These are phyloP conservation scores for Coemansia sp. DNA, from an alignment of 192 early-diverging fungal genomes.

Conservation along the genomic window DNA sequence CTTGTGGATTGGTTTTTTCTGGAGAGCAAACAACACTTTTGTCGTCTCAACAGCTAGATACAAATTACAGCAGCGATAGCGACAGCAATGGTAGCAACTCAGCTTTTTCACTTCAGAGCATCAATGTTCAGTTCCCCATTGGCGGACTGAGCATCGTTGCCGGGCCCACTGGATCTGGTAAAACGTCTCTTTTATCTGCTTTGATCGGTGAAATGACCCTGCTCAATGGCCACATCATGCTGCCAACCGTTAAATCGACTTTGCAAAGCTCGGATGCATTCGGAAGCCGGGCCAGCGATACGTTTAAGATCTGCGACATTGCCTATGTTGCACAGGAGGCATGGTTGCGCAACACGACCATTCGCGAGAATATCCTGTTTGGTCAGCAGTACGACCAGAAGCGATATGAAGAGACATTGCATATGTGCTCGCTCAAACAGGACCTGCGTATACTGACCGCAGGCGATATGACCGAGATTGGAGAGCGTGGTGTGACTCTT, in stretches of 20 bases:
- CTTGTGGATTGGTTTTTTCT: not conserved
- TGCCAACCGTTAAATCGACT: constrained; percentile 32
- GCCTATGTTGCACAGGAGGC: constrained; percentile 88
- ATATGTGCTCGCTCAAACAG: constrained; percentile 77
- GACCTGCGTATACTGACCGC: constrained; percentile 83
- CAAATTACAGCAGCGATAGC: not conserved
- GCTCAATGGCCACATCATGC: constrained; percentile 25
- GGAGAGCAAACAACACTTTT: not conserved
- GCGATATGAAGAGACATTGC: constrained; percentile 77
- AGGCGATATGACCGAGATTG: too few species aligned
- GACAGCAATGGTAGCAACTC: constrained; percentile 2
- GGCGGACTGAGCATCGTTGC: constrained; percentile 72
- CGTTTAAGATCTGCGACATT: constrained; percentile 57
- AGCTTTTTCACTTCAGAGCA: constrained; percentile 61
- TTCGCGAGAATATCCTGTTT: constrained; percentile 87
- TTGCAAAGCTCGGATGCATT: constrained; percentile 5
- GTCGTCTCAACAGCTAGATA: not conserved
- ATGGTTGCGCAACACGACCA: constrained; percentile 72
- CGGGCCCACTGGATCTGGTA: constrained; percentile 88
- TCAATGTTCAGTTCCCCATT: constrained; percentile 66
- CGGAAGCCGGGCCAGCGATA: constrained; percentile 30
- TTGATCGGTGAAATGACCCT: constrained; percentile 79
- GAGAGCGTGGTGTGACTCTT: constrained; percentile 79
- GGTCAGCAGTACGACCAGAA: constrained; percentile 69
- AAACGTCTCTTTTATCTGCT: constrained; percentile 76